These are phyloP conservation scores for Spinacia oleracea DNA, from an alignment of 179 eudicot species.

Conservation along the genomic window DNA sequence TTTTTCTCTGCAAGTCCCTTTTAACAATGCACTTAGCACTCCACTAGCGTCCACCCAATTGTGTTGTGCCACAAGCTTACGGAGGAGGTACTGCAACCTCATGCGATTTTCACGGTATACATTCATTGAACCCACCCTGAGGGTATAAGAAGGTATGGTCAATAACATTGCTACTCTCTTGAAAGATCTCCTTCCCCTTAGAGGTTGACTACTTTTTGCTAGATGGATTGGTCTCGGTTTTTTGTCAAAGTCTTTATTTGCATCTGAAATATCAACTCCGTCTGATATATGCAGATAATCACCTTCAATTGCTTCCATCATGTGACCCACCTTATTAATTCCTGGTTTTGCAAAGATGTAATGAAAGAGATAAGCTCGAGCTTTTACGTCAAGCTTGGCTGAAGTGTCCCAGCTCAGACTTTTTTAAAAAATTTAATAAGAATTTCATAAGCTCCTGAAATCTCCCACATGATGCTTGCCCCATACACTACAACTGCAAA, in stretches of 20 bases:
- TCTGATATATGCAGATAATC: background rate
- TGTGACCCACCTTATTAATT: background rate
- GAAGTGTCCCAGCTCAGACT: background rate
- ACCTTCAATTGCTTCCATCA: background rate
- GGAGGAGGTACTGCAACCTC: constrained; percentile 44
- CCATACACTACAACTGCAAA: background rate
- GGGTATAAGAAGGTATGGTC: constrained; percentile 45
- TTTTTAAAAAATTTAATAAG: background rate
- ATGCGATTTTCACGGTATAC: constrained; percentile 42
- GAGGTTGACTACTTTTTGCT: background rate
- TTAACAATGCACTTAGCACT: constrained; percentile 54
- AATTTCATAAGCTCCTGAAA: background rate
- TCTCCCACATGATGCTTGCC: background rate
- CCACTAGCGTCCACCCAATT: constrained; percentile 75
- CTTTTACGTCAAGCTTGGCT: background rate
- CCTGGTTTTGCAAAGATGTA: background rate
- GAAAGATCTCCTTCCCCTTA: constrained; percentile 13
- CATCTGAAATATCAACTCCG: background rate
- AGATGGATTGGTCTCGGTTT: background rate
- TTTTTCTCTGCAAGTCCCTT: constrained; percentile 46
- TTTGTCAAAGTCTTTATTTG: background rate
- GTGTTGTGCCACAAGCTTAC: constrained; percentile 43
- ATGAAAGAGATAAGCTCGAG: background rate
- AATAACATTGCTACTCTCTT: constrained; percentile 30
- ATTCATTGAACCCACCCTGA: constrained; percentile 28